Base-by-base conservation (phyloP, 2,329 filamentous ascomycete genomes). In the Diaporthe vaccinii region DNA sequence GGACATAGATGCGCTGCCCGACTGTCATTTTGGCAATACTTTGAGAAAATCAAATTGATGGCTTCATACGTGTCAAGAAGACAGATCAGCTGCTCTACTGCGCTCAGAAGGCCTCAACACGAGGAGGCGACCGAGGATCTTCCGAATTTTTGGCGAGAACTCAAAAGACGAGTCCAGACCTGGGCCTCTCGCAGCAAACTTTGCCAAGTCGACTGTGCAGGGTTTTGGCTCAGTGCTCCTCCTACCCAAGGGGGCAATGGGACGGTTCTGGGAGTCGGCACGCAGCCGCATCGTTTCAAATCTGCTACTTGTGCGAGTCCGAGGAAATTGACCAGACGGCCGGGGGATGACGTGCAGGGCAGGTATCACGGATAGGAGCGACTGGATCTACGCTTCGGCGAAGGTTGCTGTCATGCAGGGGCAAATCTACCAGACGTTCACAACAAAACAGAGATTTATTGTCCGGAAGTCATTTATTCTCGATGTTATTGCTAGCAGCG, bases 141-240 rank as follows among this genome's bases (percentile, higher is more conserved):
- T 22, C 22, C 36, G 34, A 55, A 41, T 39, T 28, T 41, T 28
- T 10, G n/a, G 36, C n/a, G 49, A 55, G 14, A 53, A 69, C 22
- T 41, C 14, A 69, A 53, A 20, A 8, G 34, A 12, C 34, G 49
- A 28, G 46, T 55, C 65, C 49, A 69, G 65, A 28, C 65, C 34
- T 31, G 65, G 46, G 46, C 46, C 34, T 4, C 12, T 53, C 2
- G 34, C 22, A 15, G 36, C 15, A 55, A 10, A 55, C 65, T 69
- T 69, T 69, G 65, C 65, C 65, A 51, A 69, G 65, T 41, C 49
- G 49, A 55, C 31, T 55, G 46, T 69, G 34, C 46, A 55, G 65
- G 34, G 31, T 41, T 69, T 55, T 28, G 28, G 7, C 49, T 22
- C 22, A 41, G 22, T n/a, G n/a, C 14, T 9, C 31, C 14, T 9